phyloP scores from a whole-genome alignment of 2,329 filamentous ascomycete genomes.

The Incumbomyces delicatus region DNA sequence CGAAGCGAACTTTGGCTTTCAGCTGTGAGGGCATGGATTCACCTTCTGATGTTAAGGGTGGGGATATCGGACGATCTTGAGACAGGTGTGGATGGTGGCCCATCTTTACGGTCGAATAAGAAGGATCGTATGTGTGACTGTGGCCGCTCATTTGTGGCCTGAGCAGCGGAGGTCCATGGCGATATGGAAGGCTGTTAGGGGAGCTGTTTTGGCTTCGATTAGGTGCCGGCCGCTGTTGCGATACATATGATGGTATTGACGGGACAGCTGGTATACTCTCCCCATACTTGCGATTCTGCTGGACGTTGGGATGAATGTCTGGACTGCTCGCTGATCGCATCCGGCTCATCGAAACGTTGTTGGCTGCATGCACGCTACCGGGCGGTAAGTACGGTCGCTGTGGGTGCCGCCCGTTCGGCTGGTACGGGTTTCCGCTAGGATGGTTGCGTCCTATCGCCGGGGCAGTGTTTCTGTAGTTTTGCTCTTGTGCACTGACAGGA shows the following conservation, averaged over 20 bases:
- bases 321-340: conserved; percentile 90
- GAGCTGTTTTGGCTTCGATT: conserved; percentile 76
- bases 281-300: conserved; percentile 37
- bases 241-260: conserved; percentile 63
- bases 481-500: conserved; percentile 58
- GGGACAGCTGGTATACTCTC: conserved; percentile 60
- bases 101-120: conserved; percentile 14
- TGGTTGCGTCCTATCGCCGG: conserved; percentile 70
- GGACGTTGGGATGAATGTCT: conserved; percentile 66
- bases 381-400: conserved; percentile 62
- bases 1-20: conserved; percentile 91
- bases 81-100: conserved; percentile 16
- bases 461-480: conserved; percentile 73
- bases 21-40: conserved; percentile 61
- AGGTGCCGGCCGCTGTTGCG: conserved; percentile 50
- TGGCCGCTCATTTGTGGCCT: conserved; percentile 16
- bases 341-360: conserved; percentile 48
- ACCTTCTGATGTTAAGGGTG: conserved; percentile 19
- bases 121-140: conserved; percentile 18
- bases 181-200: conserved; percentile 57
- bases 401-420: conserved; percentile 49
- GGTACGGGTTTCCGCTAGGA: conserved; percentile 56
- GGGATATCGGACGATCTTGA: conserved; percentile 27
- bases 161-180: conserved; percentile 42
- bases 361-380: conserved; percentile 47